Conservation (phyloP, 176 grass and related monocot species). For the Pontederia paniculata region DNA sequence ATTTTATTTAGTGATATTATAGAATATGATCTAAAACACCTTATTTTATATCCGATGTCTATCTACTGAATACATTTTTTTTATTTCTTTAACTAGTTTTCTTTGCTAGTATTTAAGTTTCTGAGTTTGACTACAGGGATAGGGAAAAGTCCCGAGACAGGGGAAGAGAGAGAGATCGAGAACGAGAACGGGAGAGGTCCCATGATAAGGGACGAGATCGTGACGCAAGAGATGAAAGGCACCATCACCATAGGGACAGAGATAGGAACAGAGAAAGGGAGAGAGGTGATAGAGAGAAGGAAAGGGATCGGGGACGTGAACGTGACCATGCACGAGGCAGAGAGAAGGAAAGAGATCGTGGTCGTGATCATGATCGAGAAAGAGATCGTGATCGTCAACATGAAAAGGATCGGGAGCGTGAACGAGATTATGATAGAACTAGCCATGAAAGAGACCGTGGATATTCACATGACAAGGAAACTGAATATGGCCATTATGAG, state of each 20-base stretch:
- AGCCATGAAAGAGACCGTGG: slow-evolving; percentile 27
- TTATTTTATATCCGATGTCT: no score
- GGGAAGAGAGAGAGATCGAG: slow-evolving; percentile 30
- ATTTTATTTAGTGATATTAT: no score
- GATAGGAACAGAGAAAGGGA: slow-evolving; percentile 43
- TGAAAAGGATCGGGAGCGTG: slow-evolving; percentile 48
- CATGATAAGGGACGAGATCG: slow-evolving; percentile 51
- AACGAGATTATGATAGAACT: slow-evolving; percentile 25
- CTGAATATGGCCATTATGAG: slow-evolving; percentile 26
- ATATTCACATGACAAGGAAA: slow-evolving; percentile 33
- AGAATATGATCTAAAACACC: no score
- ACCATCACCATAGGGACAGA: slow-evolving; percentile 38
- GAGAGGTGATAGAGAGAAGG: slow-evolving; percentile 32
- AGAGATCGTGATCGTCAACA: slow-evolving; percentile 46
- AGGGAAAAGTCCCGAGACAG: slow-evolving; percentile 59
- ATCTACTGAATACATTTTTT: no score
- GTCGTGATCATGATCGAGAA: slow-evolving; percentile 35
- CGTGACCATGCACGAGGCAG: slow-evolving; percentile 40
- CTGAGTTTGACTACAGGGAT: slow-evolving; percentile 26
- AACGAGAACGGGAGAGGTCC: slow-evolving; percentile 36
- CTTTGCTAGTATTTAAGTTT: not conserved
- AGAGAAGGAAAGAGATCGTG: slow-evolving; percentile 56
- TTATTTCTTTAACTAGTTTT: no score
- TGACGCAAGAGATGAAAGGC: slow-evolving; percentile 57
- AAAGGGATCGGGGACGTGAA: slow-evolving; percentile 9